A percentile compares a stretch with the other conserved stretches of the same genome.
Evolutionary conservation across 176 grass and related monocot genomes (phyloP).

Genomic region (Oryza glaberrima): DNA sequence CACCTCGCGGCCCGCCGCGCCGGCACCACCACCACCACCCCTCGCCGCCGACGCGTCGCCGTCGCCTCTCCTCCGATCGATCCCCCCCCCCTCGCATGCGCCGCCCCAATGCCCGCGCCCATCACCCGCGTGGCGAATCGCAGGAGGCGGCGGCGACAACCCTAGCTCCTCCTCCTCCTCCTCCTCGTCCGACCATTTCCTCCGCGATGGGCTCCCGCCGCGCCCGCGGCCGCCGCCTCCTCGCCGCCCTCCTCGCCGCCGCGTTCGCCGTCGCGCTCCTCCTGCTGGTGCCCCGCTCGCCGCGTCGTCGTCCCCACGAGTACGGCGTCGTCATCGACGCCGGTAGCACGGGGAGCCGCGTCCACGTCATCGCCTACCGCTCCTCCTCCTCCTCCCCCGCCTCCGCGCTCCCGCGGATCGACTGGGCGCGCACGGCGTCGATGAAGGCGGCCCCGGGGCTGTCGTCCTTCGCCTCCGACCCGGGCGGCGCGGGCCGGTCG

Average conservation of each 20-base stretch:
- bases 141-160: slow-evolving; percentile 23
- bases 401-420: slow-evolving; percentile 37
- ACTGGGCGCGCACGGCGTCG: slow-evolving; percentile 50
- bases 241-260: slow-evolving; percentile 28
- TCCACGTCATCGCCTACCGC: slow-evolving; percentile 71
- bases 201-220: slow-evolving; percentile 44
- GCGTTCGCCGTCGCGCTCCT: slow-evolving; percentile 7
- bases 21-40: background rate
- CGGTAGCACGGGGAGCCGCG: slow-evolving; percentile 77
- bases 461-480: slow-evolving; percentile 61
- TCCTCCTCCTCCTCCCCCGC: background rate
- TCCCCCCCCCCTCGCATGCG: slow-evolving; percentile 44
- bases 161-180: slow-evolving; percentile 20
- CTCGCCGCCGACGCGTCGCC: slow-evolving; percentile 41
- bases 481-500: slow-evolving; percentile 57
- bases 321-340: slow-evolving; percentile 80
- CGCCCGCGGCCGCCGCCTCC: slow-evolving; percentile 34
- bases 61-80: slow-evolving; percentile 15
- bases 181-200: background rate
- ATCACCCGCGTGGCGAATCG: slow-evolving; percentile 14
- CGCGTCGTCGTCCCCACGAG: background rate
- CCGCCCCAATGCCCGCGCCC: slow-evolving; percentile 48
- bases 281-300: slow-evolving; percentile 34
- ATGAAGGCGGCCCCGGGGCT: slow-evolving; percentile 70
- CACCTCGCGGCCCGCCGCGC: slow-evolving; percentile 45